Conservation (phyloP, 306 rosid genomes). For the Alnus glutinosa region DNA sequence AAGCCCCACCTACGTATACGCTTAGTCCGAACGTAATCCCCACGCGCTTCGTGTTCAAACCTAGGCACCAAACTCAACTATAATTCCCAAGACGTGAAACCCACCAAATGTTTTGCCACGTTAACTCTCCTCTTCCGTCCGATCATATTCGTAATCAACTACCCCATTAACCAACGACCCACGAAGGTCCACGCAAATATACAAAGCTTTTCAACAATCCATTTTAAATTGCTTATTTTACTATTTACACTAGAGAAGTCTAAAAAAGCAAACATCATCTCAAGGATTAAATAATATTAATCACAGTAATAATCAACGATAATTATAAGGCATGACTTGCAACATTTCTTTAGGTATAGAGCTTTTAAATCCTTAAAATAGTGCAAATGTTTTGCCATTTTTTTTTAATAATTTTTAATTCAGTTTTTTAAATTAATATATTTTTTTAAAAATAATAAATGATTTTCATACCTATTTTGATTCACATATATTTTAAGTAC, state of each 20-base stretch:
- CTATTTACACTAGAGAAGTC: neutral
- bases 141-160: slow-evolving; percentile 7
- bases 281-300: slow-evolving; percentile 7
- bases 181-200: slow-evolving; percentile 11
- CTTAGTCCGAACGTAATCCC: slow-evolving; percentile 10
- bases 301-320: slow-evolving; percentile 4
- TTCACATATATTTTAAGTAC: too few relatives aligned
- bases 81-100: too few relatives aligned
- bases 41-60: slow-evolving; percentile 1
- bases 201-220: slow-evolving; percentile 17
- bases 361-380: neutral
- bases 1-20: neutral
- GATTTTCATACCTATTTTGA: too few relatives aligned
- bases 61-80: neutral
- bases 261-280: slow-evolving; percentile 36
- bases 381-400: too few relatives aligned
- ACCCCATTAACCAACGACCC: slow-evolving; percentile 4
- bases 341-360: neutral
- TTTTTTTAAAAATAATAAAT: too few relatives aligned
- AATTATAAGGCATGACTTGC: neutral
- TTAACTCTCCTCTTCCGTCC: neutral
- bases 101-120: slow-evolving; percentile 5
- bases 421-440: too few relatives aligned
- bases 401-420: too few relatives aligned
- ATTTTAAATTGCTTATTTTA: neutral